Conservation (phyloP, 2,329 filamentous ascomycete species). For the Botrytis tulipae region DNA sequence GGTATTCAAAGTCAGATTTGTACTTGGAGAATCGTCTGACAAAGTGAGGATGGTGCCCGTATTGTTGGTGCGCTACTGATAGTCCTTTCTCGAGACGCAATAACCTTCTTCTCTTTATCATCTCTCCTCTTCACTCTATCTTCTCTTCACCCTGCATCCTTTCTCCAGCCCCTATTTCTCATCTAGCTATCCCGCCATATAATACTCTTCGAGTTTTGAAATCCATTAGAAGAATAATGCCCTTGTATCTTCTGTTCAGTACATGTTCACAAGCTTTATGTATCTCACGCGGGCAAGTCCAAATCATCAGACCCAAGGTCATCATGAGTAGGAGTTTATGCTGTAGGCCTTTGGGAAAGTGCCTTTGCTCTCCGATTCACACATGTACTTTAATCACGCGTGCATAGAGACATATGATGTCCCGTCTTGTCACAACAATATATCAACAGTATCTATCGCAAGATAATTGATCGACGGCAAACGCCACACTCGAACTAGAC, state of each 20-base stretch:
- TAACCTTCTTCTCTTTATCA: background rate
- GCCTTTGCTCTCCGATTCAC: background rate
- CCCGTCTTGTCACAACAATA: background rate
- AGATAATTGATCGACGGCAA: background rate
- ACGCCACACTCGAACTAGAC: background rate
- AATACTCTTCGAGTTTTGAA: background rate
- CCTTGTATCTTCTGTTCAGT: background rate
- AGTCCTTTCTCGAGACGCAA: background rate
- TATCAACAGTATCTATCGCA: background rate
- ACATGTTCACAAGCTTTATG: background rate
- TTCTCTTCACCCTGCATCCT: background rate
- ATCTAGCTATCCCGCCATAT: background rate
- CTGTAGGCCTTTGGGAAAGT: background rate
- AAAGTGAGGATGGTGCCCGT: background rate
- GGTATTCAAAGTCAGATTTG: background rate
- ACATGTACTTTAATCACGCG: background rate
- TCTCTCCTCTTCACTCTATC: background rate
- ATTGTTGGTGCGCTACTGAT: background rate
- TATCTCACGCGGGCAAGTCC: background rate
- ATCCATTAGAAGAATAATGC: background rate
- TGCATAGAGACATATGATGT: background rate
- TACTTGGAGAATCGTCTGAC: background rate
- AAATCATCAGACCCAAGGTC: background rate
- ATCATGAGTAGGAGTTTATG: background rate
- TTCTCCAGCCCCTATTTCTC: background rate